Evolutionary conservation across 805 yeast genomes (phyloP), one percentile per base, ranked within the genome.

Genomic region (Candida dajiaensis): DNA sequence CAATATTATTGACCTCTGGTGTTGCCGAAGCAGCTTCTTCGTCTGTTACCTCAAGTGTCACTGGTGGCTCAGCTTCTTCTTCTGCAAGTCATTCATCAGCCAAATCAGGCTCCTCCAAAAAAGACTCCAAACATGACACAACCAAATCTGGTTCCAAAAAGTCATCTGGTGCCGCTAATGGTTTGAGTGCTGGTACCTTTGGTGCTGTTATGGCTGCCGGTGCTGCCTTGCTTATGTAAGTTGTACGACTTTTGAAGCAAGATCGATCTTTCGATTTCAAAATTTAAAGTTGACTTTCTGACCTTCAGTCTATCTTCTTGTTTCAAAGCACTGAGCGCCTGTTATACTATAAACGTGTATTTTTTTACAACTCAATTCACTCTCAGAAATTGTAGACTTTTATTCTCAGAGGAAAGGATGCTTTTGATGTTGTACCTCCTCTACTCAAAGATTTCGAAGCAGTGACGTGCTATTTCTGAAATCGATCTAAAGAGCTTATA

Each of bases 141-240:
- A 33, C 51, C 11, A 37, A 21, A 16, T 19, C 29, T 35, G 40
- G n/a, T n/a, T n/a, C n/a, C n/a, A n/a, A n/a, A n/a, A n/a, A n/a
- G n/a, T 36, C 31, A 16, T 23, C 39, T n/a, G 37, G 33, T 40
- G 33, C 35, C 15, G 48, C 38, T 43, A 31, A 29, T 15, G 31
- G 19, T 33, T 19, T 21, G 18, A 49, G 41, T 29, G 45, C 46
- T 40, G 56, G 53, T 46, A 51, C 39, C 19, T 50, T 50, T 36
- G 56, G 48, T 44, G 50, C 44, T 16, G 48, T 38, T 25, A 22
- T 43, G 22, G 50, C 46, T 35, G 50, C 41, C 21, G 50, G 46
- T 48, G 46, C 45, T 40, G 51, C 43, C 25, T 36, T 48, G 28
- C 20, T 48, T 20, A 38, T 40, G 29, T 47, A 40, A 43, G 31